A percentile compares a stretch with the other conserved stretches of the same genome.
Evolutionary conservation across 2,329 filamentous ascomycete genomes (phyloP).

Genomic region (Botrytis fabae): DNA sequence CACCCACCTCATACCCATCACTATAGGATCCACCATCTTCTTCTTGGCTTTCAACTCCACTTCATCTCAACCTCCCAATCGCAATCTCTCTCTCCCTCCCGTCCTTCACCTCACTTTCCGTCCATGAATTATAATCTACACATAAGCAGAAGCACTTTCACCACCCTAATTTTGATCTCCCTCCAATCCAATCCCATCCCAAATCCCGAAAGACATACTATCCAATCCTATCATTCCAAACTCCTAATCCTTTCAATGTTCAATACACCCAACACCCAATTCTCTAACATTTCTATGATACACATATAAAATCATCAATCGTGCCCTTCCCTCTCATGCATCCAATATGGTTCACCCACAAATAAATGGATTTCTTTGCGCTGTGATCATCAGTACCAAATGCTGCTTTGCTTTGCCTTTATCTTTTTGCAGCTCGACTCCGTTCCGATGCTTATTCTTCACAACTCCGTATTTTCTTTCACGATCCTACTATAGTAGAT

Average conservation of each 20-base stretch:
- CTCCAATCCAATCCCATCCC: background rate
- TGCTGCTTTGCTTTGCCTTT: background rate
- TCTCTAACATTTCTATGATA: constrained; percentile 8
- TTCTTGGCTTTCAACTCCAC: background rate
- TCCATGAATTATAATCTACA: background rate
- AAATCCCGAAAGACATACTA: background rate
- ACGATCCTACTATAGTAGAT: background rate
- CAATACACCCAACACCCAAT: background rate
- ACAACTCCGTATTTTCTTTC: background rate
- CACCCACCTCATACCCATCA: background rate
- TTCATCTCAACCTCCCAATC: background rate
- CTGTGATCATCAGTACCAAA: background rate
- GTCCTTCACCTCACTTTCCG: no score
- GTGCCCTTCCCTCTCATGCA: background rate
- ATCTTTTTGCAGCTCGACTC: background rate
- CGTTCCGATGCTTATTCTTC: background rate
- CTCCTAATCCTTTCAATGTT: background rate
- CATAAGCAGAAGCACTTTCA: background rate
- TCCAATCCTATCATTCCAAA: constrained; percentile 12
- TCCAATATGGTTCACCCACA: background rate
- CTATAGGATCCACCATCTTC: background rate
- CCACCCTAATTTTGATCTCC: background rate
- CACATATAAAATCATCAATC: constrained; percentile 17
- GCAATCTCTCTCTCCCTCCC: background rate
- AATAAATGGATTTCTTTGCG: background rate